Percentiles rank a stretch among this genome's conserved stretches.
Evolutionary conservation across 345 rosid species (phyloP).

Genomic region (Rhodamnia rubescens): DNA sequence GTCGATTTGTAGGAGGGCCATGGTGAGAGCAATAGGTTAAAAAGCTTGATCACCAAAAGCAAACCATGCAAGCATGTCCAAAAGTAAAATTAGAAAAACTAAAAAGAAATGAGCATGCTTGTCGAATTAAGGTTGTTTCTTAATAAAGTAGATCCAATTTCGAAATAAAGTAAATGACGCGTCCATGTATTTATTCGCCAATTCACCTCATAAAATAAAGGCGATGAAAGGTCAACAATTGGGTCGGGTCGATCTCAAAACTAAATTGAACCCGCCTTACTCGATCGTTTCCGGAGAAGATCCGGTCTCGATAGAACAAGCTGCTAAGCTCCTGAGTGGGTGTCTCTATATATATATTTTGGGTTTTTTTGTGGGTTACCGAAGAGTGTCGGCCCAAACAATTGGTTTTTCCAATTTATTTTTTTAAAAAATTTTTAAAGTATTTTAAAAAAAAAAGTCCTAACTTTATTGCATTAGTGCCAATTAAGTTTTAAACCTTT

Average conservation of each 20-base stretch:
- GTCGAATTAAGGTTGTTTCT: not conserved
- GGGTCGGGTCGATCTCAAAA: accelerated
- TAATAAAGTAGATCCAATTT: not conserved
- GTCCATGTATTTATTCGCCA: not conserved
- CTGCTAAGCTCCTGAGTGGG: too few species aligned
- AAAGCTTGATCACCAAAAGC: not conserved
- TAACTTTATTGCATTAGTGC: too few species aligned
- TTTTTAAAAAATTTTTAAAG: too few species aligned
- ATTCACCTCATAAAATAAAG: not conserved
- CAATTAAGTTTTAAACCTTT: too few species aligned
- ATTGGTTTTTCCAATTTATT: too few species aligned
- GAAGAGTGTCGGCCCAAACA: too few species aligned
- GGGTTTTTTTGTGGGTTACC: too few species aligned
- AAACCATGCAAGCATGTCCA: not conserved
- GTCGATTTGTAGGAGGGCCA: not conserved
- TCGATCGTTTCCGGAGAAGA: accelerated
- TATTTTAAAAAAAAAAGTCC: too few species aligned
- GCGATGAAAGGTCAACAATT: accelerated
- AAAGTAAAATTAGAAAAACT: not conserved
- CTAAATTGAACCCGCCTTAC: not conserved
- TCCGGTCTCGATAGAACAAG: not conserved
- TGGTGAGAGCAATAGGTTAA: not conserved
- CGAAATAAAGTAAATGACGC: not conserved
- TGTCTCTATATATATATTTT: too few species aligned
- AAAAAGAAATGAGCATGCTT: not conserved